Evolutionary conservation across 257 asterid species (phyloP).

Genomic region (Oldenlandia corymbosa): DNA sequence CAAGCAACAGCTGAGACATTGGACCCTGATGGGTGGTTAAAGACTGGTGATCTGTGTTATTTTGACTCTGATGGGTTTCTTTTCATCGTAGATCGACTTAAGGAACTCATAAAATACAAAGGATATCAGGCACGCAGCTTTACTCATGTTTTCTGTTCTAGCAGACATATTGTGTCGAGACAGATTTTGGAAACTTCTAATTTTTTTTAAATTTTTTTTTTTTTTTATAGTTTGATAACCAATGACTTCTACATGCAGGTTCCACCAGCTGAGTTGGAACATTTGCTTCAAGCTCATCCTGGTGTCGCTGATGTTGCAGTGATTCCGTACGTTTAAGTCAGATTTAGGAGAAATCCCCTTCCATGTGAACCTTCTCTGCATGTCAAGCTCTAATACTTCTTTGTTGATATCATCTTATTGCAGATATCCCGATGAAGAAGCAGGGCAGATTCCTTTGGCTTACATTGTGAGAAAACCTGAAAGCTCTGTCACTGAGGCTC

Average conservation of each 20-base stretch:
- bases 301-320: constrained; percentile 91
- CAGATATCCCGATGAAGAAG: constrained; percentile 94
- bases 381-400: neutral
- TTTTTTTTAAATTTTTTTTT: too few species aligned
- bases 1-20: constrained; percentile 76
- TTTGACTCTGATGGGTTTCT: constrained; percentile 78
- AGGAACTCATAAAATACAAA: constrained; percentile 87
- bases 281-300: constrained; percentile 72
- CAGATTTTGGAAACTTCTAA: too few species aligned
- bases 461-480: constrained; percentile 78
- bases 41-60: constrained; percentile 91
- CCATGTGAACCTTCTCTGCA: neutral
- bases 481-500: constrained; percentile 47
- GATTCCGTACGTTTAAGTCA: too few species aligned
- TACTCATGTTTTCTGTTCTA: neutral
- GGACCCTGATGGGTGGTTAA: constrained; percentile 89
- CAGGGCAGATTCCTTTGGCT: constrained; percentile 97
- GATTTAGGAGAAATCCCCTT: neutral
- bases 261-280: constrained; percentile 94
- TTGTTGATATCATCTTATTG: constrained; percentile 6
- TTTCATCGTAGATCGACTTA: constrained; percentile 76
- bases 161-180: neutral
- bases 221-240: too few species aligned
- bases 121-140: constrained; percentile 65
- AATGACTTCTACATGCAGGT: too few species aligned